Evolutionary conservation across 2,329 filamentous ascomycete genomes (phyloP), one percentile per base, ranked within the genome.

Genomic region (Fusarium ambrosium): DNA sequence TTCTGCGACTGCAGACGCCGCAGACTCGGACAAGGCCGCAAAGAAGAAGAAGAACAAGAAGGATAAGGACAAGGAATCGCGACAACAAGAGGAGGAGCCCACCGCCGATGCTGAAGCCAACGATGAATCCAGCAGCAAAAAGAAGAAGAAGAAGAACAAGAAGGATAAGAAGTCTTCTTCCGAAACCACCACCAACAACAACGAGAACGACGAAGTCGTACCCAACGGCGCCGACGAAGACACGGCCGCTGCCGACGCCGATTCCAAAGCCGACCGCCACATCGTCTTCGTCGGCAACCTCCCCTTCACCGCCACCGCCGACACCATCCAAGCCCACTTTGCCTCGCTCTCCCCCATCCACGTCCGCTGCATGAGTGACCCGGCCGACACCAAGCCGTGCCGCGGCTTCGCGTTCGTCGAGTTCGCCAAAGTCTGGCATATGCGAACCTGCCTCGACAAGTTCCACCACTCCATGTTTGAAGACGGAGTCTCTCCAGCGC

Each of bases 391-490:
- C 14, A 87, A 86, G 64, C 77, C 91, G 74, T 92, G 90, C 79
- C 92, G 92, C 76, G 94, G 95, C 39, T 93, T 93, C 79, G 95
- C 94, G 7, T 97, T 98, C 83, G 87, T 98, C 77, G 96, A 98
- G 83, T 98, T 98, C 81, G 91, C 91, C 74, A 89, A 91, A 76
- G 97, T 92, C 84, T 93, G 95, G 84, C 91, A 93, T 81, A 97
- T 98, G 95, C 94, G 97, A 87, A 97, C 94, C 36, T 97, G 95
- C 80, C 88, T 98, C 70, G 94, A 95, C 83, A 91, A 95, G 74
- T 96, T 96, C 85, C 95, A 98, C 85, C 95, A 98, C 85, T 93
- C 91, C 69, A 88, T 89, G 73, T 97, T 98, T 81, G 83, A 87
- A 81, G 87, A 92, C 83, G 85, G 87, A 73, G 71, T 84, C 18